Percentiles rank a stretch among this genome's conserved stretches.
Evolutionary conservation across 306 rosid genomes (phyloP).

Genomic region (Malus asiatica): DNA sequence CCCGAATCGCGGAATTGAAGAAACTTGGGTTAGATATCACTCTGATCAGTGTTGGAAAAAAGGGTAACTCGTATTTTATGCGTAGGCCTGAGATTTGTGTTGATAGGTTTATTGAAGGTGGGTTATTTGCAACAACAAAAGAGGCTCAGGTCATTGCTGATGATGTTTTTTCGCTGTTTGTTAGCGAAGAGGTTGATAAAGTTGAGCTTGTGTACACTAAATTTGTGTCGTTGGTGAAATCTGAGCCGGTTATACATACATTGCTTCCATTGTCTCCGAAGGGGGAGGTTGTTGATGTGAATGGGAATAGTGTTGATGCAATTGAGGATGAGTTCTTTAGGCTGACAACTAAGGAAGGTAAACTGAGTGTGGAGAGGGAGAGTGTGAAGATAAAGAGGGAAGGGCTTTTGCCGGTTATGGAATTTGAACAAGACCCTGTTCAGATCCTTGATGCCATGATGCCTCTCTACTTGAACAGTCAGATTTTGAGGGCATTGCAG

Average conservation of each 20-base stretch:
- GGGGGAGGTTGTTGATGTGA: slow-evolving; percentile 40
- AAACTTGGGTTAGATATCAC: slow-evolving; percentile 38
- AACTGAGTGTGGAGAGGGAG: slow-evolving; percentile 49
- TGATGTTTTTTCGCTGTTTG: slow-evolving; percentile 54
- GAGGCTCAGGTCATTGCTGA: slow-evolving; percentile 79
- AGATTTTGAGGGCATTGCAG: slow-evolving; percentile 65
- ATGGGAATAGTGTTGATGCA: slow-evolving; percentile 54
- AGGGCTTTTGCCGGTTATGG: slow-evolving; percentile 38
- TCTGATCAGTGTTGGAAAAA: slow-evolving; percentile 67
- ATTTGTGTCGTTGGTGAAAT: slow-evolving; percentile 54
- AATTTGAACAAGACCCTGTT: slow-evolving; percentile 81
- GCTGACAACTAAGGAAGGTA: slow-evolving; percentile 60
- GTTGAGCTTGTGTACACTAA: slow-evolving; percentile 64
- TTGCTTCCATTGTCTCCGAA: slow-evolving; percentile 56
- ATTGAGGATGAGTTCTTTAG: slow-evolving; percentile 63
- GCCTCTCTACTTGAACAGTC: slow-evolving; percentile 72
- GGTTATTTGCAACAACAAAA: slow-evolving; percentile 45
- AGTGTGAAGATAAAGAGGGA: slow-evolving; percentile 11
- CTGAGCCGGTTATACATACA: slow-evolving; percentile 60
- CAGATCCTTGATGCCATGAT: slow-evolving; percentile 84
- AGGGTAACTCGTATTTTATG: slow-evolving; percentile 50
- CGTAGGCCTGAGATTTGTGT: slow-evolving; percentile 25
- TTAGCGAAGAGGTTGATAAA: slow-evolving; percentile 71
- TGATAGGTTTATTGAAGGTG: slow-evolving; percentile 39
- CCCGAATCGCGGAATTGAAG: slow-evolving; percentile 39